A percentile compares a stretch with the other conserved stretches of the same genome.
Conservation (phyloP, 2,329 filamentous ascomycete species). For the Pyrenophora graminea region DNA sequence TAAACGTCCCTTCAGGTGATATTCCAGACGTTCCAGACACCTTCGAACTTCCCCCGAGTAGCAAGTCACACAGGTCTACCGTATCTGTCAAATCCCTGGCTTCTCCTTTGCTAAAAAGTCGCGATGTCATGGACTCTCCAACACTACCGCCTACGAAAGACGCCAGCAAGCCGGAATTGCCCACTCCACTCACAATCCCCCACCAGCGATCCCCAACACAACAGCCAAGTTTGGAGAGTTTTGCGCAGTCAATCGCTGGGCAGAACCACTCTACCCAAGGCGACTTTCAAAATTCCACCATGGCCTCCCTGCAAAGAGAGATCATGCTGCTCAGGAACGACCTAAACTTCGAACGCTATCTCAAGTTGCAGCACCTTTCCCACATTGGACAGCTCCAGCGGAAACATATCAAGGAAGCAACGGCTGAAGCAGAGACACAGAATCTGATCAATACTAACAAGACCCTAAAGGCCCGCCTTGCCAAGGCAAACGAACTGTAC, state of each 20-base stretch:
- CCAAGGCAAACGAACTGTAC: conserved; percentile 73
- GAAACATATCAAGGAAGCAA: conserved; percentile 74
- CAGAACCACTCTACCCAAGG: conserved; percentile 32
- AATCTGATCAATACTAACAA: conserved; percentile 79
- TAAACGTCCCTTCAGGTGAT: conserved; percentile 42
- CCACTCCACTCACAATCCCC: conserved; percentile 19
- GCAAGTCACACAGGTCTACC: conserved; percentile 47
- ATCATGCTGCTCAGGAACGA: conserved; percentile 79
- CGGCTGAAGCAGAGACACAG: conserved; percentile 79
- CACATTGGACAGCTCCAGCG: conserved; percentile 80
- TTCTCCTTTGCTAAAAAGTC: conserved; percentile 50
- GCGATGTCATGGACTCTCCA: conserved; percentile 63
- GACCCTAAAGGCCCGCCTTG: conserved; percentile 70
- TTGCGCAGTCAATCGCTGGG: conserved; percentile 33
- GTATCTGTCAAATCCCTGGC: conserved; percentile 51
- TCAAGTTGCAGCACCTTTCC: conserved; percentile 80
- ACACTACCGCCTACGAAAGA: conserved; percentile 58
- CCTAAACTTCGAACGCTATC: conserved; percentile 79
- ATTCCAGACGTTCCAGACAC: conserved; percentile 26
- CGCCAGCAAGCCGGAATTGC: conserved; percentile 28
- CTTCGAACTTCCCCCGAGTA: conserved; percentile 27
- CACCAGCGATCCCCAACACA: conserved; percentile 27
- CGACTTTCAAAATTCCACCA: conserved; percentile 42
- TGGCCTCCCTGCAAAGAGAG: conserved; percentile 66
- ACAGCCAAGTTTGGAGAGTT: conserved; percentile 42